A percentile compares a stretch with the other conserved stretches of the same genome.
These are phyloP conservation scores for Blastobotrys illinoisensis DNA, from an alignment of 1,139 yeast species.

Conservation along the genomic window DNA sequence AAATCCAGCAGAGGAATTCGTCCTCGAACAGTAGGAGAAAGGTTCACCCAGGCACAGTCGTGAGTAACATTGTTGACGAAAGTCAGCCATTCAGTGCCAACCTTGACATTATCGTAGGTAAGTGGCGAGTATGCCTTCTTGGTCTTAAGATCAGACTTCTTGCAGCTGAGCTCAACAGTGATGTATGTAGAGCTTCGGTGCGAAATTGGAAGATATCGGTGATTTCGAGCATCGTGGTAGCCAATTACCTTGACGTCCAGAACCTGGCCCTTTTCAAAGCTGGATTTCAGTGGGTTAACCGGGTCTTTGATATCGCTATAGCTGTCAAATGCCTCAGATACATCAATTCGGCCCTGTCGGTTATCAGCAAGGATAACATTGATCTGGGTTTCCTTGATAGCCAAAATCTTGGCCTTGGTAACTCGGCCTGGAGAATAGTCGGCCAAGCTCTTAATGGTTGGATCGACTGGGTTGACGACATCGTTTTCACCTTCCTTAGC, in stretches of 20 bases:
- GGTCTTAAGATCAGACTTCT: slow-evolving; percentile 38
- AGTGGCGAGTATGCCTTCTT: slow-evolving; percentile 27
- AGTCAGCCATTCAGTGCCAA: slow-evolving; percentile 43
- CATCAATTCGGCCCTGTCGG: slow-evolving; percentile 74
- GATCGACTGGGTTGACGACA: slow-evolving; percentile 58
- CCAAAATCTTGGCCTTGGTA: slow-evolving; percentile 56
- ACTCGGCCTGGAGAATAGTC: slow-evolving; percentile 57
- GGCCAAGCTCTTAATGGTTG: slow-evolving; percentile 40
- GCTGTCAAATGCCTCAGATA: slow-evolving; percentile 60
- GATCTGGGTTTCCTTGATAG: slow-evolving; percentile 69
- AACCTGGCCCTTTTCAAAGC: slow-evolving; percentile 53
- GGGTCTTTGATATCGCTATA: slow-evolving; percentile 52
- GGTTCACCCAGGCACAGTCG: slow-evolving; percentile 60
- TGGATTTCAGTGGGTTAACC: slow-evolving; percentile 49
- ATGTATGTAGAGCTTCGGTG: slow-evolving; percentile 53
- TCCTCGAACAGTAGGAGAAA: slow-evolving; percentile 66
- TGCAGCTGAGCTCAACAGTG: slow-evolving; percentile 62
- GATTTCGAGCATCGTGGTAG: slow-evolving; percentile 66
- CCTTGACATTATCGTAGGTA: slow-evolving; percentile 38
- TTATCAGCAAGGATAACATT: slow-evolving; percentile 74
- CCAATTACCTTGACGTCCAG: slow-evolving; percentile 70
- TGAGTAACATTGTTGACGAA: slow-evolving; percentile 51
- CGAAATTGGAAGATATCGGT: slow-evolving; percentile 63
- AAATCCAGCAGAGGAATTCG: slow-evolving; percentile 63
- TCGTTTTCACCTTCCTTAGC: slow-evolving; percentile 14